Conservation (phyloP, 805 yeast genomes). For the Cyberlindnera bimundalis region DNA sequence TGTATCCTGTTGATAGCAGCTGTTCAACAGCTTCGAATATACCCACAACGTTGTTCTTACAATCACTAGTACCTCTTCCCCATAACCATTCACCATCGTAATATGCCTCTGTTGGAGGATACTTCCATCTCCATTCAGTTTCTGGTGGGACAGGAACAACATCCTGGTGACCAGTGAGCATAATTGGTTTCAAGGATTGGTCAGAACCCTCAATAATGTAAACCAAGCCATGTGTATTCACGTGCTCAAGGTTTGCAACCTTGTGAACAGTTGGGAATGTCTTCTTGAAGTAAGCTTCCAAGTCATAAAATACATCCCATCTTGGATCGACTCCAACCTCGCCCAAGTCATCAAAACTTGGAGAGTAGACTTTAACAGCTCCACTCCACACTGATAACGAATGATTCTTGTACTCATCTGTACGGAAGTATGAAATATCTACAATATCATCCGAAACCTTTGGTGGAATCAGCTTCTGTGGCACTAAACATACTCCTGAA, state of each 20-base stretch:
- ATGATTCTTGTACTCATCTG: constrained; percentile 15
- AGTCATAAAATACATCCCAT: constrained; percentile 14
- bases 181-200: constrained; percentile 51
- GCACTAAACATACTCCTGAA: constrained; percentile 5
- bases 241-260: constrained; percentile 9
- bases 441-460: constrained; percentile 1
- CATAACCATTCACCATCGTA: constrained; percentile 62
- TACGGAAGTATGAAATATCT: constrained; percentile 11
- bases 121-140: constrained; percentile 57
- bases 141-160: constrained; percentile 75
- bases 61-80: constrained; percentile 80
- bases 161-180: constrained; percentile 80
- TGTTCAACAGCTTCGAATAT: constrained; percentile 64
- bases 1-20: constrained; percentile 45
- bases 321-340: constrained; percentile 15
- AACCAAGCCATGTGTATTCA: constrained; percentile 15
- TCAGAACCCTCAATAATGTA: constrained; percentile 42
- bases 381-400: constrained; percentile 13
- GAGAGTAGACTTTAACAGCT: constrained; percentile 14
- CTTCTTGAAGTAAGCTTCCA: constrained; percentile 11
- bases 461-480: constrained; percentile 9
- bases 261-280: constrained; percentile 13
- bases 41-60: constrained; percentile 66
- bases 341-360: constrained; percentile 13
- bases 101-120: constrained; percentile 63